phyloP scores from a whole-genome alignment of 345 rosid genomes.

The Nasturtium officinale region DNA sequence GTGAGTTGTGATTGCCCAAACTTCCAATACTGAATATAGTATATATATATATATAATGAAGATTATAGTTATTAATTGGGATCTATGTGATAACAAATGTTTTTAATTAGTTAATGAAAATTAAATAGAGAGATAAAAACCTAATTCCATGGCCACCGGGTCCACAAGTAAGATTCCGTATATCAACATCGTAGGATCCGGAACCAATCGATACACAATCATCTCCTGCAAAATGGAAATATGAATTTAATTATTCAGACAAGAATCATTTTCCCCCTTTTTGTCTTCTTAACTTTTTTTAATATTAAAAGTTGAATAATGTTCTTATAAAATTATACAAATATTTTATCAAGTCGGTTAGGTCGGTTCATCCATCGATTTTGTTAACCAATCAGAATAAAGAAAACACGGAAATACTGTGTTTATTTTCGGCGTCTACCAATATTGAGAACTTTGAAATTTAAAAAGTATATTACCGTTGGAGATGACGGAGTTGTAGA shows the following conservation, averaged over 20 bases:
- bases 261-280: not conserved
- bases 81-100: not conserved
- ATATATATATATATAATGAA: not conserved
- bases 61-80: not conserved
- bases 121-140: slow-evolving; percentile 39
- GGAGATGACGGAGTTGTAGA: slow-evolving; percentile 82
- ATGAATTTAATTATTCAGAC: slow-evolving; percentile 20
- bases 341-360: not conserved
- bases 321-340: not conserved
- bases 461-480: slow-evolving; percentile 51
- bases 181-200: slow-evolving; percentile 78
- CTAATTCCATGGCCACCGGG: slow-evolving; percentile 98
- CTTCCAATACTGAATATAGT: slow-evolving; percentile 80
- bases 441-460: not conserved
- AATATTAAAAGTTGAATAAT: not conserved
- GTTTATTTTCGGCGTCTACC: not conserved
- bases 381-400: not conserved
- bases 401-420: not conserved
- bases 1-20: slow-evolving; percentile 79
- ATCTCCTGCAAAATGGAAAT: slow-evolving; percentile 61
- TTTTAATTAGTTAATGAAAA: not conserved
- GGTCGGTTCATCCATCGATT: not conserved
- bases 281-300: not conserved
- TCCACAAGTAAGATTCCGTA: slow-evolving; percentile 88
- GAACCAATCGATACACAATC: slow-evolving; percentile 96